phyloP scores from a whole-genome alignment of 495 filamentous ascomycete species.

The Lasiosphaeria ovina region DNA sequence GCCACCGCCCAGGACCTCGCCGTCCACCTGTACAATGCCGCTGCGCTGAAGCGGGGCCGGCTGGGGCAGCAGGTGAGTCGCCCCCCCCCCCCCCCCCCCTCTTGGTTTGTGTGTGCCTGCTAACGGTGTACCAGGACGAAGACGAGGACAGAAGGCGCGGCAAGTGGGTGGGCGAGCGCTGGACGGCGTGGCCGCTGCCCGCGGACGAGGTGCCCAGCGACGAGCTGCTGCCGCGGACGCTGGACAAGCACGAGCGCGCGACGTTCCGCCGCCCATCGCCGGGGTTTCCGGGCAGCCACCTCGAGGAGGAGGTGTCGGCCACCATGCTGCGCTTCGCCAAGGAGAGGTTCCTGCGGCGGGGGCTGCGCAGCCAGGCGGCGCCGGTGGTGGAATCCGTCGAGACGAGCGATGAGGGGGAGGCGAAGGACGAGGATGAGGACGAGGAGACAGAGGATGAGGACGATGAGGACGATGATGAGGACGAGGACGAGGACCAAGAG shows the following conservation, averaged over 20 bases:
- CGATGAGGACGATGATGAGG: conserved; percentile 8
- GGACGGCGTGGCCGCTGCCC: conserved; percentile 79
- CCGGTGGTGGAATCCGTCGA: conserved; percentile 15
- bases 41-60: conserved; percentile 48
- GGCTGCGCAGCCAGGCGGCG: conserved; percentile 1
- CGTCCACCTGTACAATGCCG: conserved; percentile 74
- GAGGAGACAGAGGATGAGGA: conserved; percentile 13
- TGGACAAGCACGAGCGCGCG: conserved; percentile 46
- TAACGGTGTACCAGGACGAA: background rate
- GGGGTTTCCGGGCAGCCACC: conserved; percentile 50
- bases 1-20: conserved; percentile 60
- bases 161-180: conserved; percentile 44
- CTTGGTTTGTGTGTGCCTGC: background rate
- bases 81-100: background rate
- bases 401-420: conserved; percentile 8
- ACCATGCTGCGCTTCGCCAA: conserved; percentile 61
- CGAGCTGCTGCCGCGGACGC: conserved; percentile 31
- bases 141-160: background rate
- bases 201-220: conserved; percentile 58
- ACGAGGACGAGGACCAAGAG: conserved; percentile 6
- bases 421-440: conserved; percentile 3
- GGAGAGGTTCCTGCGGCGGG: conserved; percentile 49
- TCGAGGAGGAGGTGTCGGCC: conserved; percentile 68
- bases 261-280: conserved; percentile 38
- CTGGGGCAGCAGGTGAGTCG: background rate